Base-by-base conservation (phyloP, 306 rosid genomes). In the Spatholobus suberectus region DNA sequence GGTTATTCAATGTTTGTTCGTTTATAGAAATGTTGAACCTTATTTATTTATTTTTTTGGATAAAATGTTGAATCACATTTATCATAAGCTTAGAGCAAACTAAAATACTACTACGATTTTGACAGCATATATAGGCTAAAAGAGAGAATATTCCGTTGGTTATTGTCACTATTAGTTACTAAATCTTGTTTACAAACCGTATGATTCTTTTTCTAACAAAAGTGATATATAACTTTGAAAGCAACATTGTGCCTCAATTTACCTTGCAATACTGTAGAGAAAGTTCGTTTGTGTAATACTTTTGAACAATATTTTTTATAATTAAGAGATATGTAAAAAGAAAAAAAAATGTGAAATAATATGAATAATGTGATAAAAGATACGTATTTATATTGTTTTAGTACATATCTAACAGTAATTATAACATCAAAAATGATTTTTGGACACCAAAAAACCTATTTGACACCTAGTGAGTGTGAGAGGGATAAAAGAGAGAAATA, bases 81-180 rank as follows among this genome's bases (percentile, higher is more conserved):
- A n/a, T n/a, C n/a, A n/a, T 55, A 20, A 52, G 20, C 79, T 34
- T 38, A 5, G 37, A 74, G 47, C 14, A 24, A 46, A 26, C 40
- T n/a, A 24, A 2, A 35, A 46, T 8, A 44, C 40, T 5, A 43
- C 66, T 13, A 26, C 13, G 51, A 72, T 49, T 72, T 49, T 72
- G 76, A 71, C 61, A n/a, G 76, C 61, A 46, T 43, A 70, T 13
- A 61, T 29, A 41, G 32, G 78, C n/a, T 49, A 46, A 71, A n/a
- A 26, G 26, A 27, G 49, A 35, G 24, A 40, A 38, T 27, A 71
- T n/a, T n/a, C n/a, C n/a, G 3, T 49, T 49, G 61, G 8, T 72
- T 47, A 29, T 72, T 27, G 23, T 43, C 73, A 13, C 57, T 14
- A 3, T 21, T 29, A 29, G 11, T 23, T 70, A 14, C 37, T 43